phyloP scores from a whole-genome alignment of 2,329 filamentous ascomycete species.

The Calonectria naviculata region DNA sequence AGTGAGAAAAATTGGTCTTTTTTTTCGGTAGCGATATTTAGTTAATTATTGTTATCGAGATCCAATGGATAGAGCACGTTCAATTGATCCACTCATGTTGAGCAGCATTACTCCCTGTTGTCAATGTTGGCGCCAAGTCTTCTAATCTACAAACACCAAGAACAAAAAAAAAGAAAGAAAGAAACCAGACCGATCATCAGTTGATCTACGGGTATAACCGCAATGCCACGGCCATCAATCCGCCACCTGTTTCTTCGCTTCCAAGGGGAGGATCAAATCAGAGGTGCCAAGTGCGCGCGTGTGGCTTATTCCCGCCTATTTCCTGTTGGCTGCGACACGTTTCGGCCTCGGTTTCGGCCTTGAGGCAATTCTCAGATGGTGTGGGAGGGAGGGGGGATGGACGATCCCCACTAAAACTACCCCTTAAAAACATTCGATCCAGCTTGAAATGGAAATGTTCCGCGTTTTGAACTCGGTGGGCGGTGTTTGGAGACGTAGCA shows the following conservation, averaged over 20 bases:
- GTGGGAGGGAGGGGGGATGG: not conserved
- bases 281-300: no score
- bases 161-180: not conserved
- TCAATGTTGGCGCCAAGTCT: no score
- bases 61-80: not conserved
- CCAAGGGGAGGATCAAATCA: not conserved
- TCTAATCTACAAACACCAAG: not conserved
- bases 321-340: not conserved
- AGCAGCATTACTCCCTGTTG: no score
- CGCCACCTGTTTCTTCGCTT: not conserved
- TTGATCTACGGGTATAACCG: not conserved
- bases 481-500: not conserved
- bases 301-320: conserved; percentile 10
- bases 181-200: not conserved
- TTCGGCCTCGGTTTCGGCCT: conserved; percentile 8
- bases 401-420: not conserved
- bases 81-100: not conserved
- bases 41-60: not conserved
- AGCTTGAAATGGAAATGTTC: not conserved
- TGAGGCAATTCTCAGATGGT: not conserved
- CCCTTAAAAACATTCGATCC: conserved; percentile 17
- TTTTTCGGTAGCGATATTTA: not conserved
- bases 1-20: not conserved
- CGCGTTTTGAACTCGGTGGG: not conserved
- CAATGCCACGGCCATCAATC: not conserved